These are phyloP conservation scores for Zangia roseola DNA, from an alignment of 768 basidiomycete species.

Conservation along the genomic window DNA sequence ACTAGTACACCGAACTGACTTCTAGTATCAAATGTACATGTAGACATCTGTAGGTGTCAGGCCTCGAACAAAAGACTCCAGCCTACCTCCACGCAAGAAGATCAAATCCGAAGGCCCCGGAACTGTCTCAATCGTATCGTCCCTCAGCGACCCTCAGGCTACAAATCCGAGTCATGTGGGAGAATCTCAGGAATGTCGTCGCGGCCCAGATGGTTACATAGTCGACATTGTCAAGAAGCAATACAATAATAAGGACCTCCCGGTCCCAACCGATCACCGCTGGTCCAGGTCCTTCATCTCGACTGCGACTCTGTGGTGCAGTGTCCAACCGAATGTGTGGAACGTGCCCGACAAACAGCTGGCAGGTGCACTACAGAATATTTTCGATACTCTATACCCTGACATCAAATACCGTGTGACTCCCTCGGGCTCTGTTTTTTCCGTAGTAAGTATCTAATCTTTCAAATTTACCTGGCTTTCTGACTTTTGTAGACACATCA, in stretches of 20 bases:
- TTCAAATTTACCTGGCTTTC: not conserved
- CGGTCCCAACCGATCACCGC: not conserved
- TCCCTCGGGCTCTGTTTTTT: conserved; percentile 1
- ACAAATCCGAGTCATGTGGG: too few species aligned
- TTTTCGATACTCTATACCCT: conserved; percentile 5
- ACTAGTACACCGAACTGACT: too few species aligned
- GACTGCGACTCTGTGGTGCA: conserved; percentile 2
- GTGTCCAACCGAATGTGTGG: conserved; percentile 10
- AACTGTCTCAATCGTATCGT: too few species aligned
- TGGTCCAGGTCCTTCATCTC: conserved; percentile 1
- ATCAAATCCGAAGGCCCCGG: too few species aligned
- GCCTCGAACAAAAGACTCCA: too few species aligned
- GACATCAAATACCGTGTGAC: conserved; percentile 1
- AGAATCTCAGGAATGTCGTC: too few species aligned
- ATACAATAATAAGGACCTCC: not conserved
- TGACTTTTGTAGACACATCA: not conserved
- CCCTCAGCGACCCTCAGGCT: too few species aligned
- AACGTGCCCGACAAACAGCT: not conserved
- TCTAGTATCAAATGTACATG: too few species aligned
- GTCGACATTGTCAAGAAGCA: conserved; percentile 1
- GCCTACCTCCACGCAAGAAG: too few species aligned
- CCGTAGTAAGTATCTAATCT: conserved; percentile 1
- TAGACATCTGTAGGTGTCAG: too few species aligned
- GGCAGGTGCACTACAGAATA: not conserved
- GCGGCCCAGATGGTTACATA: not conserved